phyloP scores from a whole-genome alignment of 805 yeast genomes.

The Candida sithepensis region DNA sequence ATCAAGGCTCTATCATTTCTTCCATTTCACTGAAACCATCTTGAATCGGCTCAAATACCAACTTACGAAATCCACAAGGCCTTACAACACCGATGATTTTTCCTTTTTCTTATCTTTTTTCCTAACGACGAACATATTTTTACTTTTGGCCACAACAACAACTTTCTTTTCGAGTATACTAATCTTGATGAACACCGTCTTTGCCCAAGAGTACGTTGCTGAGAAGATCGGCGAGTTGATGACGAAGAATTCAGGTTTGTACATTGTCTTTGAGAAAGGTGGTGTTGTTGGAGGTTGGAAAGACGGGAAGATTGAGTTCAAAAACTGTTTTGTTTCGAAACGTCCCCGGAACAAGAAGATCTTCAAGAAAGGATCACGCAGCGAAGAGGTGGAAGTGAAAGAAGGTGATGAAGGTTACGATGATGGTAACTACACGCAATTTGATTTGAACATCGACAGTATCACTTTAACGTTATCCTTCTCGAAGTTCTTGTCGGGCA shows the following conservation, averaged over 20 bases:
- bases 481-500: slow-evolving; percentile 84
- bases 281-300: slow-evolving; percentile 96
- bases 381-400: background rate
- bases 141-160: slow-evolving; percentile 85
- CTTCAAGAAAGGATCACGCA: slow-evolving; percentile 25
- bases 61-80: slow-evolving; percentile 69
- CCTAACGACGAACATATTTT: slow-evolving; percentile 76
- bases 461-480: slow-evolving; percentile 78
- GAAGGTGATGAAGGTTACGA: slow-evolving; percentile 40
- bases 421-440: slow-evolving; percentile 96
- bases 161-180: slow-evolving; percentile 82
- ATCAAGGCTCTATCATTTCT: background rate
- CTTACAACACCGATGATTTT: slow-evolving; percentile 89
- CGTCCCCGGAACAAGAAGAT: slow-evolving; percentile 55
- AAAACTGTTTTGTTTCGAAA: slow-evolving; percentile 79
- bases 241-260: slow-evolving; percentile 76
- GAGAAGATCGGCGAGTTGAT: slow-evolving; percentile 74
- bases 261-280: slow-evolving; percentile 76
- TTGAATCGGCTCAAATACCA: slow-evolving; percentile 58
- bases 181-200: slow-evolving; percentile 74
- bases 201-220: slow-evolving; percentile 88
- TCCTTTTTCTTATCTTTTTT: slow-evolving; percentile 91
- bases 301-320: slow-evolving; percentile 78
- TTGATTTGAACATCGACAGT: slow-evolving; percentile 84
- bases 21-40: slow-evolving; percentile 1